phyloP scores from a whole-genome alignment of 192 early-diverging fungal species.

The Coemansia sp. region DNA sequence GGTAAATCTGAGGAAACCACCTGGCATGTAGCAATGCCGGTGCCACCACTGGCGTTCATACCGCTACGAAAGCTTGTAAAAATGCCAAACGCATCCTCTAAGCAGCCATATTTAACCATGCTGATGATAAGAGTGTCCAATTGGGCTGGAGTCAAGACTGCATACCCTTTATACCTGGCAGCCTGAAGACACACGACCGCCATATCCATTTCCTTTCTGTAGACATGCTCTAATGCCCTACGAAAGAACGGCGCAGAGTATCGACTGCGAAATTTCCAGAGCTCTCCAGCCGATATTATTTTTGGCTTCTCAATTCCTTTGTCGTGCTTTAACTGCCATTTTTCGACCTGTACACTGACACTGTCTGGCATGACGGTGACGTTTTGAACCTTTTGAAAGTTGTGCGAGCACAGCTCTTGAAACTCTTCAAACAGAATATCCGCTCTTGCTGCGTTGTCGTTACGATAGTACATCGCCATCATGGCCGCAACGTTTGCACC shows the following conservation, averaged over 20 bases:
- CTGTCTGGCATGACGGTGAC: conserved; percentile 22
- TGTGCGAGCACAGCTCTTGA: conserved; percentile 3
- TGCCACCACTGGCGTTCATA: conserved; percentile 6
- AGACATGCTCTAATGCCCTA: conserved; percentile 20
- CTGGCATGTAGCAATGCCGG: conserved; percentile 1
- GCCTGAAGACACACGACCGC: conserved; percentile 16
- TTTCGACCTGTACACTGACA: conserved; percentile 21
- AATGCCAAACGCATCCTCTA: conserved; percentile 15
- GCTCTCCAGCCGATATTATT: conserved; percentile 11
- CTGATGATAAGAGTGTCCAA: conserved; percentile 18
- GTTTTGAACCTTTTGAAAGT: conserved; percentile 10
- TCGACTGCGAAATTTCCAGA: conserved; percentile 9
- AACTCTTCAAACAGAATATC: conserved; percentile 18
- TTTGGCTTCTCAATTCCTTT: neutral
- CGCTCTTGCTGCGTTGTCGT: conserved; percentile 8
- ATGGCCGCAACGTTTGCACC: conserved; percentile 15
- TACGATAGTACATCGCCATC: conserved; percentile 45
- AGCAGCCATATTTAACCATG: conserved; percentile 13
- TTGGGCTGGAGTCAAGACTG: conserved; percentile 5
- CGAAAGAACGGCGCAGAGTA: conserved; percentile 33
- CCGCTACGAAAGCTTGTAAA: conserved; percentile 18
- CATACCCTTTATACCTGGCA: conserved; percentile 10
- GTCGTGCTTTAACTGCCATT: conserved; percentile 24
- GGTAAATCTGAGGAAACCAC: conserved; percentile 18
- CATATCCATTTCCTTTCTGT: neutral